Conservation (phyloP, 352 stramenopile genomes). For the Pythium rhizo-oryzae region DNA sequence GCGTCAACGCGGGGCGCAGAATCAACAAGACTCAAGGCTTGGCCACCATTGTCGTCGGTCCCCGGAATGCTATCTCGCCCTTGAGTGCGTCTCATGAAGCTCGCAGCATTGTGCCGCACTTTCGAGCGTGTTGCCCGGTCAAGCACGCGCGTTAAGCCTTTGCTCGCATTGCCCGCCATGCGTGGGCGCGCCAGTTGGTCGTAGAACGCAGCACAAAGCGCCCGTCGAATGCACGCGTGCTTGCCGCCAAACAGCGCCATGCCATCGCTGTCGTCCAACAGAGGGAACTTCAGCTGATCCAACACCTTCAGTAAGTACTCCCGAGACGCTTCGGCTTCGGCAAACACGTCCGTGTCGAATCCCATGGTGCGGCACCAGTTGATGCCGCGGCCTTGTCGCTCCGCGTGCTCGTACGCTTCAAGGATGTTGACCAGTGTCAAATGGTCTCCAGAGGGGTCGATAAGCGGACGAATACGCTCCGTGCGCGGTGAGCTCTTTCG, state of each 20-base stretch:
- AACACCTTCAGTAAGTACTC: conserved; percentile 27
- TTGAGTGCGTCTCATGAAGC: conserved; percentile 6
- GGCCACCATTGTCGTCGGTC: not conserved
- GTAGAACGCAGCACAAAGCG: conserved; percentile 29
- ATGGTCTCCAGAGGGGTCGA: conserved; percentile 28
- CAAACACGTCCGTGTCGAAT: conserved; percentile 24
- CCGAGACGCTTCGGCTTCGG: conserved; percentile 11
- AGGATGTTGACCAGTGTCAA: conserved; percentile 31
- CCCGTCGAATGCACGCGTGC: conserved; percentile 6
- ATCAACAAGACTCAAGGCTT: not conserved
- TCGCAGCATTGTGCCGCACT: not conserved
- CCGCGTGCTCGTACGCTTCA: conserved; percentile 22
- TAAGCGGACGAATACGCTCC: not conserved
- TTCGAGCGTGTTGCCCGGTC: not conserved
- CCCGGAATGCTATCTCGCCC: not conserved
- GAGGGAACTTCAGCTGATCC: conserved; percentile 15
- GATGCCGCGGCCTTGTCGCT: not conserved
- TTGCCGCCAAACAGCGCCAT: conserved; percentile 9
- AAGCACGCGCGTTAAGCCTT: conserved; percentile 20
- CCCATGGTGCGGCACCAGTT: conserved; percentile 22
- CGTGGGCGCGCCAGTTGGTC: conserved; percentile 25
- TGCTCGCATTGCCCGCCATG: not conserved
- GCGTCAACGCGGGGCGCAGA: not conserved
- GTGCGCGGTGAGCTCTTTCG: not conserved
- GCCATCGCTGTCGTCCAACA: conserved; percentile 14